These are phyloP conservation scores for Trichoderma harzianum DNA, from an alignment of 2,329 filamentous ascomycete genomes.

Conservation along the genomic window DNA sequence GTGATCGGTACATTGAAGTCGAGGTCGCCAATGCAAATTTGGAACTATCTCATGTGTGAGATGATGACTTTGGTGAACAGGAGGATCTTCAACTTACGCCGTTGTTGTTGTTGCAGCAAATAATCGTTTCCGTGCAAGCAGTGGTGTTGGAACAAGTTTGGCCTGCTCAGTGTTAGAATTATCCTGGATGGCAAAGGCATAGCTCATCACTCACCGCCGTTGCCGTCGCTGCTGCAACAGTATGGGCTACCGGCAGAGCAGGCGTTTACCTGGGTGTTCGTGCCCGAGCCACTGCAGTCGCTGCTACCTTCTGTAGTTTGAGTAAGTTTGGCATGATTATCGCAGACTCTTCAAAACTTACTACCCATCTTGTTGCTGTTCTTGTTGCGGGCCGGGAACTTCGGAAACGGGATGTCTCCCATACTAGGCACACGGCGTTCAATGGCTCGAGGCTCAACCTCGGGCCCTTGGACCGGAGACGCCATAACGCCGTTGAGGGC, in stretches of 20 bases:
- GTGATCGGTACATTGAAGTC: constrained; percentile 1
- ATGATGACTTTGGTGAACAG: neutral
- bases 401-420: neutral
- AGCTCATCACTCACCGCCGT: neutral
- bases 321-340: neutral
- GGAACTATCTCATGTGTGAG: neutral
- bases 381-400: neutral
- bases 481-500: neutral
- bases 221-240: neutral
- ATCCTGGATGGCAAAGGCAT: neutral
- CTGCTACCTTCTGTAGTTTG: neutral
- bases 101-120: constrained; percentile 10
- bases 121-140: neutral
- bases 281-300: neutral
- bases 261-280: neutral
- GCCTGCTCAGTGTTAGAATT: neutral
- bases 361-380: neutral
- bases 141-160: neutral
- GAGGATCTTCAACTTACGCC: neutral
- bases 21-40: constrained; percentile 7
- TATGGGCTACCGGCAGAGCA: neutral
- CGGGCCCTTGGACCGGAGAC: neutral
- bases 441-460: neutral
- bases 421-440: neutral
- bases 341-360: neutral